Evolutionary conservation across 2,329 filamentous ascomycete genomes (phyloP).

Genomic region (Penicillium sp.): DNA sequence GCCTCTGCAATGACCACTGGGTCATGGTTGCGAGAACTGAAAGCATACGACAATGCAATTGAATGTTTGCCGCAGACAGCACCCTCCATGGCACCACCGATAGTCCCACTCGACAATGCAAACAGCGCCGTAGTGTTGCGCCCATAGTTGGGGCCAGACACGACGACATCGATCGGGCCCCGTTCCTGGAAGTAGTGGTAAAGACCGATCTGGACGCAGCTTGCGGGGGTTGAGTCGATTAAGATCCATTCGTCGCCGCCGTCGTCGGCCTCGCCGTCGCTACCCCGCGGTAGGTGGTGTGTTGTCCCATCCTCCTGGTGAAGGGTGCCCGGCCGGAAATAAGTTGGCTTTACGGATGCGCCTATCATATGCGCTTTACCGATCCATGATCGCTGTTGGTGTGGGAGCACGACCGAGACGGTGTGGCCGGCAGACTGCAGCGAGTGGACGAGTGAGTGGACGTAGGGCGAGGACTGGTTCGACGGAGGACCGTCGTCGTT

Average conservation of each 20-base stretch:
- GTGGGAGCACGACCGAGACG: slow-evolving; percentile 87
- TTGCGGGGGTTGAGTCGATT: slow-evolving; percentile 75
- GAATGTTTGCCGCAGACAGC: slow-evolving; percentile 65
- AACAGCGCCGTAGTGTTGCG: slow-evolving; percentile 78
- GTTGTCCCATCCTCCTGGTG: slow-evolving; percentile 63
- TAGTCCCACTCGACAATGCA: slow-evolving; percentile 69
- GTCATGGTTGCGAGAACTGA: slow-evolving; percentile 80
- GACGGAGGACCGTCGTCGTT: slow-evolving; percentile 82
- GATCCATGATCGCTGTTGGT: slow-evolving; percentile 94
- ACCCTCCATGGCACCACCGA: slow-evolving; percentile 72
- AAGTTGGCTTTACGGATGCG: slow-evolving; percentile 75
- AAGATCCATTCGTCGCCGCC: slow-evolving; percentile 73
- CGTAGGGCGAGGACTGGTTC: slow-evolving; percentile 71
- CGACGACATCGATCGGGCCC: slow-evolving; percentile 68
- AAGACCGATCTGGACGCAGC: slow-evolving; percentile 75
- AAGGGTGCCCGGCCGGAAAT: slow-evolving; percentile 67
- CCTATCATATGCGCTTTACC: slow-evolving; percentile 97
- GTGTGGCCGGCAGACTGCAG: slow-evolving; percentile 71
- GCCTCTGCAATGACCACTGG: slow-evolving; percentile 73
- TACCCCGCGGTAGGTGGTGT: slow-evolving; percentile 55
- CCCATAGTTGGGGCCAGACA: slow-evolving; percentile 78
- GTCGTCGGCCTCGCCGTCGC: slow-evolving; percentile 48
- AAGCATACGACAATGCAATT: slow-evolving; percentile 85
- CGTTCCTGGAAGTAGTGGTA: slow-evolving; percentile 72
- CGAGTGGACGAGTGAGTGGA: slow-evolving; percentile 66